A percentile compares a stretch with the other conserved stretches of the same genome.
phyloP scores from a whole-genome alignment of 805 yeast genomes.

The Saturnispora halmiae region DNA sequence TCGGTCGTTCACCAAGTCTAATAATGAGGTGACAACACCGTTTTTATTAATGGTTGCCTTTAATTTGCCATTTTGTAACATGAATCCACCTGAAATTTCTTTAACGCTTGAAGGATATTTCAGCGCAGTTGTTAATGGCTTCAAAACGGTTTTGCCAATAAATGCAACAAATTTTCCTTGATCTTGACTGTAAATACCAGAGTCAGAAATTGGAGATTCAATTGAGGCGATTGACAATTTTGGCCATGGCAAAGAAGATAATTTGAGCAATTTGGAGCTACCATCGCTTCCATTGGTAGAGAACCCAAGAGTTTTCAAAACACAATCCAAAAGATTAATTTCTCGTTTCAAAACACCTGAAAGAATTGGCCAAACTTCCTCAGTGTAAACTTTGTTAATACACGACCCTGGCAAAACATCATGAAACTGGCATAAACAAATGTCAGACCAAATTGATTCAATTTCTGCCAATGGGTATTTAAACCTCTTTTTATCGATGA shows the following conservation, averaged over 20 bases:
- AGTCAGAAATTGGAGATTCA: slow-evolving; percentile 11
- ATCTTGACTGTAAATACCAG: slow-evolving; percentile 11
- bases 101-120: slow-evolving; percentile 43
- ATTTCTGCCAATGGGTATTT: slow-evolving; percentile 65
- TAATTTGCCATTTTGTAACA: slow-evolving; percentile 54
- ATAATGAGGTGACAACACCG: slow-evolving; percentile 53
- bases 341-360: slow-evolving; percentile 45
- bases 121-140: slow-evolving; percentile 20
- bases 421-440: slow-evolving; percentile 88
- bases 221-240: slow-evolving; percentile 37
- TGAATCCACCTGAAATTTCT: slow-evolving; percentile 33
- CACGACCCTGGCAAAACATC: slow-evolving; percentile 98
- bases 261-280: slow-evolving; percentile 19
- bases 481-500: slow-evolving; percentile 37
- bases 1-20: slow-evolving; percentile 47
- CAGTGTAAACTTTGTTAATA: slow-evolving; percentile 85
- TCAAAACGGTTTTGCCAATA: slow-evolving; percentile 18
- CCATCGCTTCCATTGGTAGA: slow-evolving; percentile 4
- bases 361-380: slow-evolving; percentile 78
- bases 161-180: slow-evolving; percentile 16
- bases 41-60: slow-evolving; percentile 43
- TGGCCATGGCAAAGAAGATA: slow-evolving; percentile 62
- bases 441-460: slow-evolving; percentile 75
- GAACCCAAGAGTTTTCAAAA: slow-evolving; percentile 22
- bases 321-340: slow-evolving; percentile 41